A percentile compares a stretch with the other conserved stretches of the same genome.
Conservation (phyloP, 331 rosid species). For the Erythrophleum ivorense region DNA sequence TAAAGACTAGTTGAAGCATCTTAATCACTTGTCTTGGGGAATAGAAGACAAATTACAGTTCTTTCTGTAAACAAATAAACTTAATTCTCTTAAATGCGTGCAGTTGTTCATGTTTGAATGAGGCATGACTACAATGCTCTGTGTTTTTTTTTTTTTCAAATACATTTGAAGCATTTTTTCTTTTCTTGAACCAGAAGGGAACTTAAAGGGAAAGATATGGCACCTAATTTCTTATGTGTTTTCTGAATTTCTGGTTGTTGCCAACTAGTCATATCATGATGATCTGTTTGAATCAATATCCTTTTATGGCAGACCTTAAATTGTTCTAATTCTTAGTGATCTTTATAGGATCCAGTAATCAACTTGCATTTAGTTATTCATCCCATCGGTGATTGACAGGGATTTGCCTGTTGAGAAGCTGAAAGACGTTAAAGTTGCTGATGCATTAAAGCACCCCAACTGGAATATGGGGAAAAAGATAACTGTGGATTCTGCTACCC, state of each 20-base stretch:
- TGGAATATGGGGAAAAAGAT: slow-evolving; percentile 96
- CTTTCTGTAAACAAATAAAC: background rate
- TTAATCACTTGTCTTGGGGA: slow-evolving; percentile 9
- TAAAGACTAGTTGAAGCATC: slow-evolving; percentile 14
- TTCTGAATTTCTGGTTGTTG: background rate
- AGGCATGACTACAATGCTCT: background rate
- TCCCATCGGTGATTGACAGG: slow-evolving; percentile 46
- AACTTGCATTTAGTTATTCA: slow-evolving; percentile 5
- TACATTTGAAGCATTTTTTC: background rate
- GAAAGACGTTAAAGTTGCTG: slow-evolving; percentile 82
- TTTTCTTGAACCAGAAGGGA: background rate
- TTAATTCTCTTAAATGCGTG: background rate
- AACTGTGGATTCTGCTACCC: slow-evolving; percentile 94
- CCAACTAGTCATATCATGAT: background rate
- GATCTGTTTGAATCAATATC: slow-evolving; percentile 9
- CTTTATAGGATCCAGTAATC: background rate
- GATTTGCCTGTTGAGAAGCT: slow-evolving; percentile 92
- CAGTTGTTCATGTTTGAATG: background rate
- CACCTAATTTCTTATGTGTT: background rate
- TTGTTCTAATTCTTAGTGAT: background rate
- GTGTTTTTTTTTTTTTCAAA: background rate
- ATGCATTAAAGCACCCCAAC: slow-evolving; percentile 95
- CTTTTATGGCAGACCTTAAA: slow-evolving; percentile 3
- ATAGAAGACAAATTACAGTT: slow-evolving; percentile 12
- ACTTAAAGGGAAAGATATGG: background rate